phyloP scores from a whole-genome alignment of 345 rosid species.

The Linum tenue region DNA sequence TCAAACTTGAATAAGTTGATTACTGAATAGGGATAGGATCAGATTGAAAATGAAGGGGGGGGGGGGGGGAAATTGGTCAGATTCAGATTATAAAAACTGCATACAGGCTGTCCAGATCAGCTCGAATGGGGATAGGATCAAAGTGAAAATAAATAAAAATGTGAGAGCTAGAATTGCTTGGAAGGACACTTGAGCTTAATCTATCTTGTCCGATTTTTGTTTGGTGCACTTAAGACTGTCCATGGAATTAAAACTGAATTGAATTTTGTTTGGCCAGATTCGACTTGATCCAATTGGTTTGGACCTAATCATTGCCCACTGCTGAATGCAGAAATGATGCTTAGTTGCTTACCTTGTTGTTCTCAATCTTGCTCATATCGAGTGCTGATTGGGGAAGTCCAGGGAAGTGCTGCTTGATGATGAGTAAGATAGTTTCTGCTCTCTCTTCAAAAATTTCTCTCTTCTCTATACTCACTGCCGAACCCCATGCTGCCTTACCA shows the following conservation, averaged over 20 bases:
- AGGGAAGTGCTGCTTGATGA: slow-evolving; percentile 78
- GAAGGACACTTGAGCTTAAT: too few relatives aligned
- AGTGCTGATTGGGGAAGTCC: slow-evolving; percentile 83
- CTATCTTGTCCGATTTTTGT: too few relatives aligned
- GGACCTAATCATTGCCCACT: not conserved
- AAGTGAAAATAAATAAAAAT: not conserved
- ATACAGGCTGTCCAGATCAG: too few relatives aligned
- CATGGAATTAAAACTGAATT: too few relatives aligned
- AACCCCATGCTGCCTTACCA: slow-evolving; percentile 77
- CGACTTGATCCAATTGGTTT: too few relatives aligned
- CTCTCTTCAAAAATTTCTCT: slow-evolving; percentile 92
- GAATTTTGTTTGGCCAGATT: too few relatives aligned
- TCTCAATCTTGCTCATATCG: slow-evolving; percentile 84
- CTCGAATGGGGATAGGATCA: not conserved
- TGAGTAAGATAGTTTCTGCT: slow-evolving; percentile 67
- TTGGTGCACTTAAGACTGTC: too few relatives aligned
- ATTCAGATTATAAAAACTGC: too few relatives aligned
- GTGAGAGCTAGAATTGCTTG: not conserved
- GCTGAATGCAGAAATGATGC: not conserved
- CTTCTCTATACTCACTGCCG: slow-evolving; percentile 87
- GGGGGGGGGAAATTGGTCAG: too few relatives aligned
- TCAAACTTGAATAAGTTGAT: too few relatives aligned
- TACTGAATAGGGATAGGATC: too few relatives aligned
- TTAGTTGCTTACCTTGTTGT: slow-evolving; percentile 42
- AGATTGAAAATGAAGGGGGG: too few relatives aligned